Conservation (phyloP, 2,329 filamentous ascomycete species). For the Boeremia lycopersici region DNA sequence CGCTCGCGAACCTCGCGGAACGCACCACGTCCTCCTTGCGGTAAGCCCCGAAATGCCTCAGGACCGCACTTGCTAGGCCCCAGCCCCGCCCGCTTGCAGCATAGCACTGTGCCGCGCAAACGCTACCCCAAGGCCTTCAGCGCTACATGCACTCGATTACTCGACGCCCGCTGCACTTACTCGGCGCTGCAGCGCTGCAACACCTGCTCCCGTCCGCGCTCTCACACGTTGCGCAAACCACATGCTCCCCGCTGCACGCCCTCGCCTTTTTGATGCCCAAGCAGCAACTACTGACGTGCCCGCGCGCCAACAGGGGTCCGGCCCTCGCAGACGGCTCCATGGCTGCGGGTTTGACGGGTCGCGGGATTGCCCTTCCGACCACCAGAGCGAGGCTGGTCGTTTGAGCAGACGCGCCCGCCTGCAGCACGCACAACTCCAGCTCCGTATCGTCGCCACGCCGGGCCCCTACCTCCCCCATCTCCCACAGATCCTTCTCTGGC, state of each 20-base stretch:
- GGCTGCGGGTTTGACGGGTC: constrained; percentile 17
- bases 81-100: constrained; percentile 10
- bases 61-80: not conserved
- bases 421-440: not conserved
- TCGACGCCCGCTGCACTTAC: constrained; percentile 1
- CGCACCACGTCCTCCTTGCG: constrained; percentile 9
- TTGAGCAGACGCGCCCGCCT: too few relatives aligned
- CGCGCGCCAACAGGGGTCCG: constrained; percentile 9
- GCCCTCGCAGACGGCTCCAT: constrained; percentile 15
- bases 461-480: not conserved
- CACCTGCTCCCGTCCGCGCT: not conserved
- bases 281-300: not conserved
- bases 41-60: constrained; percentile 12
- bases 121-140: constrained; percentile 10
- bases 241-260: not conserved
- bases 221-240: constrained; percentile 3
- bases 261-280: not conserved
- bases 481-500: not conserved
- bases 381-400: constrained; percentile 5
- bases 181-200: constrained; percentile 4
- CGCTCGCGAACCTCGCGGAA: constrained; percentile 1
- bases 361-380: constrained; percentile 13
- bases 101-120: constrained; percentile 16
- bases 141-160: constrained; percentile 1
- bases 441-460: not conserved